phyloP scores from a whole-genome alignment of 495 filamentous ascomycete genomes.

The Aspergillus wentii region DNA sequence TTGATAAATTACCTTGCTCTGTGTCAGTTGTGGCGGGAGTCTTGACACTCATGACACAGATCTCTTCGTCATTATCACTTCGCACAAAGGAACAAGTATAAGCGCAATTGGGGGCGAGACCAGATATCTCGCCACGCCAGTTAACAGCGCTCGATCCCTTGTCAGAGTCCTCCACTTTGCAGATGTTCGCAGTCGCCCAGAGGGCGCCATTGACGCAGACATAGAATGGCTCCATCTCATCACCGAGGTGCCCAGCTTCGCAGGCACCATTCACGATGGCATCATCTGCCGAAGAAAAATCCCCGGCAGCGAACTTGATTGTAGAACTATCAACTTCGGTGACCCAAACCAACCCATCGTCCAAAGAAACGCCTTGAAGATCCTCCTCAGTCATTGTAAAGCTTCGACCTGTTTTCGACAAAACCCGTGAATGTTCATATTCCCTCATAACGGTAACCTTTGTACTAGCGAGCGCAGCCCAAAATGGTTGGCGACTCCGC shows the following conservation, averaged over 20 bases:
- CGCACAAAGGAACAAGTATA: conserved; percentile 84
- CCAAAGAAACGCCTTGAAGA: conserved; percentile 74
- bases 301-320: conserved; percentile 76
- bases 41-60: conserved; percentile 76
- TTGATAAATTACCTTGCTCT: conserved; percentile 60
- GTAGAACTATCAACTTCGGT: conserved; percentile 76
- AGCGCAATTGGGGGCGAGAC: conserved; percentile 77
- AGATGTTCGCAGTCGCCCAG: conserved; percentile 79
- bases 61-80: conserved; percentile 62
- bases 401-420: conserved; percentile 63
- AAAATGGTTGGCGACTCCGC: conserved; percentile 83
- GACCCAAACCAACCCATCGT: conserved; percentile 81
- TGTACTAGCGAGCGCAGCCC: conserved; percentile 89
- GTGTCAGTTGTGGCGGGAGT: conserved; percentile 66
- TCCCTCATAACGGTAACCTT: conserved; percentile 93
- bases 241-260: conserved; percentile 30
- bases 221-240: conserved; percentile 71
- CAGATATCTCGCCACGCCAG: conserved; percentile 85
- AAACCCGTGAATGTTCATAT: conserved; percentile 78
- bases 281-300: conserved; percentile 48
- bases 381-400: conserved; percentile 74
- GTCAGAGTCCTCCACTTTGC: conserved; percentile 42
- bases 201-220: conserved; percentile 83
- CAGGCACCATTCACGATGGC: conserved; percentile 22
- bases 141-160: conserved; percentile 46